A percentile compares a stretch with the other conserved stretches of the same genome.
Evolutionary conservation across 345 rosid species (phyloP).

Genomic region (Hibiscus tridactylites): DNA sequence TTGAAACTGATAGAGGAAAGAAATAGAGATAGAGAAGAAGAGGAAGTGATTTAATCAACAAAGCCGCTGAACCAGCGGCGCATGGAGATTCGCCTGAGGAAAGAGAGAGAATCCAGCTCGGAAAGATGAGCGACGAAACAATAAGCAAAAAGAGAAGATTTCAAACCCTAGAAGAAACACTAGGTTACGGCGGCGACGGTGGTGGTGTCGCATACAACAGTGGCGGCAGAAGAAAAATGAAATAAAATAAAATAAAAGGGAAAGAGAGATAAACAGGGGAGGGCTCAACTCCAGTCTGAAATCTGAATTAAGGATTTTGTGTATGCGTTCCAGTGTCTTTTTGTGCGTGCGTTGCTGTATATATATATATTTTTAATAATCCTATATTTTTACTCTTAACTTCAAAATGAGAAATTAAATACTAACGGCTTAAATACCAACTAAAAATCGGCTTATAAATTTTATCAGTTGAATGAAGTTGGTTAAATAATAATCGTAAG

Average conservation of each 20-base stretch:
- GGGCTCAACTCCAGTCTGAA: not conserved
- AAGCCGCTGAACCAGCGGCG: slow-evolving; percentile 97
- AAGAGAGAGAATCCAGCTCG: slow-evolving; percentile 82
- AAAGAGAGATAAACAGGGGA: not conserved
- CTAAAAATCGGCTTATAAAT: no score
- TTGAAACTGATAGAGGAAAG: slow-evolving; percentile 15
- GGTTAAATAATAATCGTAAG: no score
- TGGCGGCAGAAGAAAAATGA: slow-evolving; percentile 31
- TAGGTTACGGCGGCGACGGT: slow-evolving; percentile 8
- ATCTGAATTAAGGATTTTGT: not conserved
- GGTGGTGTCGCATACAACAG: slow-evolving; percentile 25
- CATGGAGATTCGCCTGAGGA: slow-evolving; percentile 48
- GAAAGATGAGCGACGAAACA: slow-evolving; percentile 13
- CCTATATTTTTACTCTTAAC: no score
- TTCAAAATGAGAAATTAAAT: no score
- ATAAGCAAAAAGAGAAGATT: not conserved
- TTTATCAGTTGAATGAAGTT: no score
- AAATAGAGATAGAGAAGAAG: not conserved
- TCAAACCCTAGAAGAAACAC: slow-evolving; percentile 7
- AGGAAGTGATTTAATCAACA: slow-evolving; percentile 46
- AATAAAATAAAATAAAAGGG: not conserved
- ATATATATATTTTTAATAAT: no score
- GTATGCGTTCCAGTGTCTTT: no score
- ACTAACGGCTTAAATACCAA: no score
- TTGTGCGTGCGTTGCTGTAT: no score